Base-by-base conservation (phyloP, 352 stramenopile genomes). In the Globisporangium viniferum region DNA sequence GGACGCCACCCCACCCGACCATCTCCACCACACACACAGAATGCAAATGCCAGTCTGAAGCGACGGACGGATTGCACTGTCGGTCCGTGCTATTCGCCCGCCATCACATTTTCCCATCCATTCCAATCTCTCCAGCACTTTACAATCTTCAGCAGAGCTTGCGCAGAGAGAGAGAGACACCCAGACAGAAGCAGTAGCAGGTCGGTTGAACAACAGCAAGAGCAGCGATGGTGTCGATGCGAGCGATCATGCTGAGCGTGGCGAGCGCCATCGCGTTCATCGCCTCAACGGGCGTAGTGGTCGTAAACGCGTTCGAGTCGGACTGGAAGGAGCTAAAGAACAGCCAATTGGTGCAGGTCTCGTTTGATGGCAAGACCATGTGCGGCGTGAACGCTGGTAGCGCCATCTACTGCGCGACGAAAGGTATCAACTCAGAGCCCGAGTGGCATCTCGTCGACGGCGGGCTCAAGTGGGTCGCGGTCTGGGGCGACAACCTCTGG, bases 401-500 rank as follows among this genome's bases (percentile, higher is more conserved):
- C 31, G 18, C 62, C 7, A 41, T 73, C 35, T 58, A 63, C 33
- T 73, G 62, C 35, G 64, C 68, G 15, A 67, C 68, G 10, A 22
- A 62, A 14, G 39, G 49, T 2, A 18, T 61, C n/a, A 59, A 15
- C 14, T 27, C 53, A 27, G 22, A 24, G 4, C 53, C 53, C 5
- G 53, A 59, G 27, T 59, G 53, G 53, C 27, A 31, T 15, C 2
- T 59, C 3, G 24, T 59, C 27, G 15, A 20, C 12, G 53, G 53
- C 7, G 31, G 41, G 3, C 9, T 77, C 49, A 70, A 63, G 33
- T 64, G 57, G 35, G 61, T 72, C 15, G 35, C 41, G 10, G 70
- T 77, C 36, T 79, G 70, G 64, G 67, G 70, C 12, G 64, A 77
- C 31, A 48, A 67, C 29, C 48, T 77, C 59, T 79, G 66, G 65